These are phyloP conservation scores for Cyathus striatus DNA, from an alignment of 768 basidiomycete species.

Conservation along the genomic window DNA sequence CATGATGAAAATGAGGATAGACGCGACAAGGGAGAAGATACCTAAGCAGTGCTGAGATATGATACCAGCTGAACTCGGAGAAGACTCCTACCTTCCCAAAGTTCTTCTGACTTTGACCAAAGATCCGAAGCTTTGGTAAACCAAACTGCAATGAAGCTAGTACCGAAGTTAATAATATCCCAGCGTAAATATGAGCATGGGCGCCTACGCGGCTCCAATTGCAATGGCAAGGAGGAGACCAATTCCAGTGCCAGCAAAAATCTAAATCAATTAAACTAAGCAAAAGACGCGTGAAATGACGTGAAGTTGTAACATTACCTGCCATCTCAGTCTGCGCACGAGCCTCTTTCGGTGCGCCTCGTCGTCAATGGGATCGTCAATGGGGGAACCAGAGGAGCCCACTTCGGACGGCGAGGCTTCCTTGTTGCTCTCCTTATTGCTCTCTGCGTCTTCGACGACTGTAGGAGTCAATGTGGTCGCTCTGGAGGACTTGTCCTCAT, in stretches of 20 bases:
- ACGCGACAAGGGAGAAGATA: conserved; percentile 64
- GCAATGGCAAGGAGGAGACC: conserved; percentile 79
- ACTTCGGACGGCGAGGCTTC: conserved; percentile 13
- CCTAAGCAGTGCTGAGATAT: conserved; percentile 29
- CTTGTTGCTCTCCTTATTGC: conserved; percentile 18
- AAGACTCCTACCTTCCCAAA: conserved; percentile 78
- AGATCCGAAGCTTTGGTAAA: conserved; percentile 86
- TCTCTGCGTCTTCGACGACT: conserved; percentile 15
- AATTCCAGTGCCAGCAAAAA: conserved; percentile 65
- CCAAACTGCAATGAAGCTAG: conserved; percentile 85
- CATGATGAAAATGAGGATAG: conserved; percentile 88
- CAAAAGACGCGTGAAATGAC: too few species aligned
- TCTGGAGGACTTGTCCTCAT: conserved; percentile 23
- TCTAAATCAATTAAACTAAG: too few species aligned
- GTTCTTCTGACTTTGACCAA: conserved; percentile 77
- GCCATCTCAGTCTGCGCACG: conserved; percentile 64
- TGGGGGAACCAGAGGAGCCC: too few species aligned
- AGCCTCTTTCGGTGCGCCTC: conserved; percentile 35
- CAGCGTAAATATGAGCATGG: neutral
- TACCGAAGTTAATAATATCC: neutral
- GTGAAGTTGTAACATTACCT: too few species aligned
- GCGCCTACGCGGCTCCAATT: conserved; percentile 73
- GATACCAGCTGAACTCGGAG: neutral
- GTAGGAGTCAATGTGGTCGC: conserved; percentile 4
- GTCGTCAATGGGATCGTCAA: conserved; percentile 17